phyloP scores from a whole-genome alignment of 441 rosid genomes.

The Populus tomentosa region DNA sequence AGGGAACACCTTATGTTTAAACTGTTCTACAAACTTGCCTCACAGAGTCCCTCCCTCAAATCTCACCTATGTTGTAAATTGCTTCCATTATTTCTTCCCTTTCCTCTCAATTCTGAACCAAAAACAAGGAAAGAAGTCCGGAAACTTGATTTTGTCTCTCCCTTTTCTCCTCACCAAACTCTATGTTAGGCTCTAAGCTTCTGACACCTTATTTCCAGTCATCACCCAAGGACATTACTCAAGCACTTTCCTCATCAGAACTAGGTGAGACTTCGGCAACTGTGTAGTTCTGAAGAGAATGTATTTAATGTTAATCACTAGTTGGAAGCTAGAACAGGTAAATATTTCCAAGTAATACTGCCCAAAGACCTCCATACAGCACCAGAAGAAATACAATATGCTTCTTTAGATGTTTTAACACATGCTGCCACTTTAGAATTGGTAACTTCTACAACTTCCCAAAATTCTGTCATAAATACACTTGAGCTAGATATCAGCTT shows the following conservation, averaged over 20 bases:
- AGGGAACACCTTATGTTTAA: not conserved
- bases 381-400: not conserved
- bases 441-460: too few relatives aligned
- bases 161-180: not conserved
- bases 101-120: not conserved
- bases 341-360: not conserved
- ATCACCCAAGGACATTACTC: not conserved
- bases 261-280: not conserved
- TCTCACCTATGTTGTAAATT: too few relatives aligned
- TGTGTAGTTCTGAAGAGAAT: not conserved
- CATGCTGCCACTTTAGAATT: not conserved
- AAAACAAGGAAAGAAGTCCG: not conserved
- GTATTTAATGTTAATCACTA: not conserved
- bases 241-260: not conserved
- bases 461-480: too few relatives aligned
- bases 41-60: not conserved
- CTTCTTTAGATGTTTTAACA: not conserved
- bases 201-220: not conserved
- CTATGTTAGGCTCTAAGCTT: not conserved
- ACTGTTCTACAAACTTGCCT: not conserved
- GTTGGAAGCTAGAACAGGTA: not conserved
- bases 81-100: not conserved
- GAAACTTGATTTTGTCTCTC: not conserved
- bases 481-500: too few relatives aligned
- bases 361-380: not conserved